A percentile compares a stretch with the other conserved stretches of the same genome.
phyloP scores from a whole-genome alignment of 495 filamentous ascomycete species.

The Umbilicaria muhlenbergii region DNA sequence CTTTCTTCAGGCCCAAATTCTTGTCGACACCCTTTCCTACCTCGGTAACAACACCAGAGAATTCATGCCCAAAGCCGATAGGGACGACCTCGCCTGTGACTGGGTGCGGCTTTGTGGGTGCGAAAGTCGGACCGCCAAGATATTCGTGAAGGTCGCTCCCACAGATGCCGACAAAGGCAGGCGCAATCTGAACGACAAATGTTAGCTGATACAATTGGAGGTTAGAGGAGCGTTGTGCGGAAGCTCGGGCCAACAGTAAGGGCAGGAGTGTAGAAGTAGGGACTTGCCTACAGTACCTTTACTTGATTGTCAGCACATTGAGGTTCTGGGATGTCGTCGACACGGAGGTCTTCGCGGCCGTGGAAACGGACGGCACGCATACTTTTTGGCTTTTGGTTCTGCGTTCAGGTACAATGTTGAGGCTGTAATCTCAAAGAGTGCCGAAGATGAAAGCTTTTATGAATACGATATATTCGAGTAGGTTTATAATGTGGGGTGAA shows the following conservation, averaged over 20 bases:
- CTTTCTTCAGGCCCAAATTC: slow-evolving; percentile 16
- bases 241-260: no score
- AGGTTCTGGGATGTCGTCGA: slow-evolving; percentile 23
- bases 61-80: slow-evolving; percentile 36
- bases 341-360: slow-evolving; percentile 26
- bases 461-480: no score
- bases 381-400: not conserved
- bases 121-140: slow-evolving; percentile 23
- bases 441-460: no score
- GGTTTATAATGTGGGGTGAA: no score
- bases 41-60: slow-evolving; percentile 30
- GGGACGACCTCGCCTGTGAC: slow-evolving; percentile 32
- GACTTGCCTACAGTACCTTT: slow-evolving; percentile 15
- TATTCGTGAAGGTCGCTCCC: slow-evolving; percentile 33
- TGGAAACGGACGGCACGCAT: slow-evolving; percentile 28
- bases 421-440: no score
- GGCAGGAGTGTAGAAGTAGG: not conserved
- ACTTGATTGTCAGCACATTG: slow-evolving; percentile 13
- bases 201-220: slow-evolving; percentile 32
- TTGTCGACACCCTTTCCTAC: slow-evolving; percentile 17
- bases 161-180: slow-evolving; percentile 10
- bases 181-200: slow-evolving; percentile 9
- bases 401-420: no score
- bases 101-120: slow-evolving; percentile 29
- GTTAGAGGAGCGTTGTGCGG: slow-evolving; percentile 7